Conservation (phyloP, 192 early-diverging fungal genomes). For the Piromyces finnis region DNA sequence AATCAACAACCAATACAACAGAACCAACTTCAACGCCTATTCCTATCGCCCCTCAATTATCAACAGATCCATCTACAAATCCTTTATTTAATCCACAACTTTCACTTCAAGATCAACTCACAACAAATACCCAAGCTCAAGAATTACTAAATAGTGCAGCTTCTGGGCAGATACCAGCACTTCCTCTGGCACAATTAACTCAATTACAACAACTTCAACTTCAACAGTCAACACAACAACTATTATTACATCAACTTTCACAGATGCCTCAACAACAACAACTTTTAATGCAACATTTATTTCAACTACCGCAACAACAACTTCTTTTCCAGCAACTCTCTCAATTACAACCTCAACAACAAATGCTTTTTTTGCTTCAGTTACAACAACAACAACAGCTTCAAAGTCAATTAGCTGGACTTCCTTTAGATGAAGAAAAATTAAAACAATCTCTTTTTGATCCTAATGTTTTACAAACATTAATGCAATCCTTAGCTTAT, state of each 20-base stretch:
- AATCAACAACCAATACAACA: too few species aligned
- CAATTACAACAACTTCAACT: background rate
- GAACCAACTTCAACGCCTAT: too few species aligned
- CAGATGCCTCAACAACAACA: background rate
- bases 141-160: background rate
- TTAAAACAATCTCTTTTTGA: background rate
- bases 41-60: too few species aligned
- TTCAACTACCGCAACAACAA: background rate
- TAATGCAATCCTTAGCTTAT: background rate
- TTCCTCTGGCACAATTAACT: background rate
- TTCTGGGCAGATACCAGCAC: background rate
- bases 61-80: background rate
- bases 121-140: background rate
- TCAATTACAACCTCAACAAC: background rate
- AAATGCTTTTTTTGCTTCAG: background rate
- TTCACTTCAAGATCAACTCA: background rate
- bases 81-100: background rate
- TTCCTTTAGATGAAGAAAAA: background rate
- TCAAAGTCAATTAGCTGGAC: background rate
- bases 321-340: background rate
- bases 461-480: background rate
- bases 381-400: background rate
- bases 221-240: background rate
- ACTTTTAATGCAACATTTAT: background rate
- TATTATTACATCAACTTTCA: background rate